Percentiles rank a stretch among this genome's conserved stretches.
Evolutionary conservation across 495 filamentous ascomycete species (phyloP).

Genomic region (Lasiosphaeris hirsuta): DNA sequence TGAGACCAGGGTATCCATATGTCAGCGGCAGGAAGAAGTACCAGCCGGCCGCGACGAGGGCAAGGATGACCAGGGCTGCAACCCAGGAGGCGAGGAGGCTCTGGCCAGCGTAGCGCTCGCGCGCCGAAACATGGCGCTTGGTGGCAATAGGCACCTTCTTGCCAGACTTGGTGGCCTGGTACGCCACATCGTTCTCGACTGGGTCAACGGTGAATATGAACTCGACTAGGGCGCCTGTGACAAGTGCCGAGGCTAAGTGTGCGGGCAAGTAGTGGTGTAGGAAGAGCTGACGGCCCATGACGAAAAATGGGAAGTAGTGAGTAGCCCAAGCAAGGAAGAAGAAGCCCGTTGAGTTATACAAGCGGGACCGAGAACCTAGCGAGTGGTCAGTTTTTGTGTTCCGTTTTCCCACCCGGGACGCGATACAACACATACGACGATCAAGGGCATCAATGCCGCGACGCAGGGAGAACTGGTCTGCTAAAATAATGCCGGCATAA

Average conservation of each 20-base stretch:
- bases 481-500: slow-evolving; percentile 86
- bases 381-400: slow-evolving; percentile 18
- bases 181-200: slow-evolving; percentile 44
- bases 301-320: slow-evolving; percentile 96
- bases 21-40: slow-evolving; percentile 92
- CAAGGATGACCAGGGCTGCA: slow-evolving; percentile 66
- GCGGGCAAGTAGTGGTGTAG: slow-evolving; percentile 96
- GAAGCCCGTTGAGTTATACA: slow-evolving; percentile 98
- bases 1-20: slow-evolving; percentile 91
- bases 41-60: slow-evolving; percentile 71
- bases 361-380: slow-evolving; percentile 78
- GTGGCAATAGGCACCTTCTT: slow-evolving; percentile 44
- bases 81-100: slow-evolving; percentile 76
- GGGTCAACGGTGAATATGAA: slow-evolving; percentile 94
- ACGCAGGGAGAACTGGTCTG: slow-evolving; percentile 88
- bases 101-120: slow-evolving; percentile 76
- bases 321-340: slow-evolving; percentile 97
- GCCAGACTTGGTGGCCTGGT: slow-evolving; percentile 47
- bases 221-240: slow-evolving; percentile 93
- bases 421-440: slow-evolving; percentile 64
- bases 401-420: neutral
- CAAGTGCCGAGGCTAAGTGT: slow-evolving; percentile 86
- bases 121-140: slow-evolving; percentile 61
- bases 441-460: slow-evolving; percentile 92
- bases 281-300: slow-evolving; percentile 98